These are phyloP conservation scores for Gloeostereum incarnatum DNA, from an alignment of 768 basidiomycete species.

Conservation along the genomic window DNA sequence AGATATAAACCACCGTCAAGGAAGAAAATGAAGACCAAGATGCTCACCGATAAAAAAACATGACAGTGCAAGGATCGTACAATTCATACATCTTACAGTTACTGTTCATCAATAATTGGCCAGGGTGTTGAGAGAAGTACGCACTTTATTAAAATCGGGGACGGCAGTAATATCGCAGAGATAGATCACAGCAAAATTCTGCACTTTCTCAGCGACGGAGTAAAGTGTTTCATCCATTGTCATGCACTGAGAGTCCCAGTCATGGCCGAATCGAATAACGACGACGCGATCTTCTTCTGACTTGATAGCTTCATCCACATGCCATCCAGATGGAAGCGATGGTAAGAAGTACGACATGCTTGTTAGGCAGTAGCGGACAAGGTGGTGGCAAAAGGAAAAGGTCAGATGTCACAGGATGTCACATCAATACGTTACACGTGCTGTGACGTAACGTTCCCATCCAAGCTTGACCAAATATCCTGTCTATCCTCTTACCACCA, in stretches of 20 bases:
- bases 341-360: constrained; percentile 91
- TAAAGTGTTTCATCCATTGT: constrained; percentile 98
- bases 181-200: constrained; percentile 98
- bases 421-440: too few species aligned
- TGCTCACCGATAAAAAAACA: constrained; percentile 94
- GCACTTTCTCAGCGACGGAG: constrained; percentile 88
- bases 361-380: too few species aligned
- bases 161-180: constrained; percentile 93
- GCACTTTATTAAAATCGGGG: constrained; percentile 96
- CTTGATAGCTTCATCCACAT: constrained; percentile 98
- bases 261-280: constrained; percentile 90
- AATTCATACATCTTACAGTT: constrained; percentile 87
- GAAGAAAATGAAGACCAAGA: background rate
- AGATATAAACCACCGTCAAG: constrained; percentile 5
- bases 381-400: too few species aligned
- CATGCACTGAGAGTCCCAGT: constrained; percentile 94
- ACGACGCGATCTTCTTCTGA: constrained; percentile 96
- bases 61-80: constrained; percentile 95
- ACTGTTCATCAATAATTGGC: constrained; percentile 1
- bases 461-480: too few species aligned
- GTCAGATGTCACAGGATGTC: too few species aligned
- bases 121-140: constrained; percentile 9
- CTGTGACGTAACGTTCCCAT: too few species aligned
- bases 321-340: constrained; percentile 90
- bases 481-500: too few species aligned